Conservation (phyloP, 768 basidiomycete genomes). For the Lactifluus pinguis region DNA sequence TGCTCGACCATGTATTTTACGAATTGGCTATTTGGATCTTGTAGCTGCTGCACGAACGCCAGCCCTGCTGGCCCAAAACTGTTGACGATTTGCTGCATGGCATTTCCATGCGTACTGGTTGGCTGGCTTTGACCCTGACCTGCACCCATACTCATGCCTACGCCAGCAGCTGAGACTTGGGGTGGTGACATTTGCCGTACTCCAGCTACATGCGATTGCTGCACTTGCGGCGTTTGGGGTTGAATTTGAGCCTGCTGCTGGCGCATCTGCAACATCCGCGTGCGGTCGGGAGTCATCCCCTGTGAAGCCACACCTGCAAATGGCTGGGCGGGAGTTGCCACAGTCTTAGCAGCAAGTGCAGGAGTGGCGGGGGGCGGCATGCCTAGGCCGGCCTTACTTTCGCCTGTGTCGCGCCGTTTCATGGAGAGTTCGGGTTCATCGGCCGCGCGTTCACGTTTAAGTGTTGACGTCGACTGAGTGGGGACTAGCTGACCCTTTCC, state of each 20-base stretch:
- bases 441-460: constrained; percentile 51
- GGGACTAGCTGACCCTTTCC: constrained; percentile 23
- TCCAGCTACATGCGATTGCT: not conserved
- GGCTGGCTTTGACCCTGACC: constrained; percentile 2
- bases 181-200: constrained; percentile 15
- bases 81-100: constrained; percentile 4
- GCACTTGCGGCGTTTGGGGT: not conserved
- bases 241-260: constrained; percentile 16
- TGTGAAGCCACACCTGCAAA: not conserved
- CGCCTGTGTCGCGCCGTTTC: constrained; percentile 67
- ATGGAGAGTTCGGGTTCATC: constrained; percentile 44
- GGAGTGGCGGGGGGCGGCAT: constrained; percentile 22
- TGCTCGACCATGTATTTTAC: constrained; percentile 18
- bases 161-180: constrained; percentile 3
- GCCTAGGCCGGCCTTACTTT: constrained; percentile 36
- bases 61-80: constrained; percentile 11
- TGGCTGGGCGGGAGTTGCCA: not conserved
- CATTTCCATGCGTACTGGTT: not conserved
- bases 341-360: constrained; percentile 1
- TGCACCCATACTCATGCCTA: not conserved
- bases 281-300: constrained; percentile 5
- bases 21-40: constrained; percentile 17
- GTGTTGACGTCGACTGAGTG: constrained; percentile 23
- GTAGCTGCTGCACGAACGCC: constrained; percentile 15
- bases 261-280: constrained; percentile 5